Conservation (phyloP, 2,329 filamentous ascomycete genomes). For the Graphilbum sp. region DNA sequence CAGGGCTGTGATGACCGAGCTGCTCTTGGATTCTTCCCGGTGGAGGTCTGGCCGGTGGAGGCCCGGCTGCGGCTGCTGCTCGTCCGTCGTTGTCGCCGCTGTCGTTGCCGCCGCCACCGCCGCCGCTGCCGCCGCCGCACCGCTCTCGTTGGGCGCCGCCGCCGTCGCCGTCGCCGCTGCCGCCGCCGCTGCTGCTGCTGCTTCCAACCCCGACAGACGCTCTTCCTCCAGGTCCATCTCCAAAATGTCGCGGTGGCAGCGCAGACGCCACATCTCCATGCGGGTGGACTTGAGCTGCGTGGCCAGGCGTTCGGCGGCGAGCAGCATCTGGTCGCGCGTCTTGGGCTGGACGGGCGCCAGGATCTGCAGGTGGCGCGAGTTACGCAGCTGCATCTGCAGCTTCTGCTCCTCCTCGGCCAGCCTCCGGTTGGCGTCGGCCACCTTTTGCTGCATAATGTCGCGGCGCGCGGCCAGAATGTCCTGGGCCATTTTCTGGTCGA, state of each 20-base stretch:
- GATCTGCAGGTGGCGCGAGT: conserved; percentile 78
- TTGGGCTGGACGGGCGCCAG: conserved; percentile 83
- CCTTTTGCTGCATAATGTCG: conserved; percentile 69
- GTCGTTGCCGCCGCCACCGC: too few relatives aligned
- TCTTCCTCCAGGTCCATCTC: conserved; percentile 77
- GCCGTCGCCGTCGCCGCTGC: background rate
- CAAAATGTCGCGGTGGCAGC: conserved; percentile 79
- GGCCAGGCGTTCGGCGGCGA: conserved; percentile 67
- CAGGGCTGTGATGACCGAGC: too few relatives aligned
- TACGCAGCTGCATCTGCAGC: conserved; percentile 68
- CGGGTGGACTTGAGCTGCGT: conserved; percentile 89
- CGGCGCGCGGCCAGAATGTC: conserved; percentile 73
- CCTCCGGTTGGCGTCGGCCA: conserved; percentile 68
- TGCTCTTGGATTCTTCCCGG: too few relatives aligned
- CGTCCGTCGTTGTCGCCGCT: too few relatives aligned
- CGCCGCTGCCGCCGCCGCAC: too few relatives aligned
- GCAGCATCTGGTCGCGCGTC: conserved; percentile 71
- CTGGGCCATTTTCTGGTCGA: conserved; percentile 67
- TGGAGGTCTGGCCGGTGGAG: too few relatives aligned
- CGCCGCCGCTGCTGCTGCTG: conserved; percentile 6
- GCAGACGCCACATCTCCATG: conserved; percentile 83
- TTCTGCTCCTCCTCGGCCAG: conserved; percentile 57
- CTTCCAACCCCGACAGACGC: conserved; percentile 19
- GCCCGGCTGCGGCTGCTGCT: too few relatives aligned
- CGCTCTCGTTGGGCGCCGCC: conserved; percentile 12